Conservation (phyloP, 306 rosid species). For the Amphicarpaea edgeworthii region DNA sequence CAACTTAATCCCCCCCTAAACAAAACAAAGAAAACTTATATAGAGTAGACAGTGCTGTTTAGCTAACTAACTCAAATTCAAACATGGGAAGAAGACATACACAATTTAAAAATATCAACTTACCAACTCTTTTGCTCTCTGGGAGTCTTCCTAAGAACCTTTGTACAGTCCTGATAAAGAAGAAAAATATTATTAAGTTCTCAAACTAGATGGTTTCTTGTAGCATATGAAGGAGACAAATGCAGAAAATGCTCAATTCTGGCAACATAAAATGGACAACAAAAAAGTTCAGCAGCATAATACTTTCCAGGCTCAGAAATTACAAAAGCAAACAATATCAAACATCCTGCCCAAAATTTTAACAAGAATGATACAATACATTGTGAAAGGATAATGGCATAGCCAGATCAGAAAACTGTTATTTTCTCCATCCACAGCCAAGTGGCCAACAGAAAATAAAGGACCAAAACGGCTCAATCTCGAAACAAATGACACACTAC, state of each 20-base stretch:
- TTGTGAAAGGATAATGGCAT: not conserved
- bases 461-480: not conserved
- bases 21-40: too few relatives aligned
- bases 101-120: slow-evolving; percentile 46
- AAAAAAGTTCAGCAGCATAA: slow-evolving; percentile 24
- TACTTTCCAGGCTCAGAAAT: slow-evolving; percentile 29
- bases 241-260: slow-evolving; percentile 32
- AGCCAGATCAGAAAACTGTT: not conserved
- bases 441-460: not conserved
- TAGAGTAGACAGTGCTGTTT: slow-evolving; percentile 15
- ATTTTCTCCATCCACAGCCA: slow-evolving; percentile 9
- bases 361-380: not conserved
- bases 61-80: slow-evolving; percentile 29
- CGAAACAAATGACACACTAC: slow-evolving; percentile 8
- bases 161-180: slow-evolving; percentile 77
- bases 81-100: slow-evolving; percentile 5
- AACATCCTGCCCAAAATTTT: slow-evolving; percentile 7
- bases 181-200: slow-evolving; percentile 44
- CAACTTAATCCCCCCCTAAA: too few relatives aligned
- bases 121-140: slow-evolving; percentile 98
- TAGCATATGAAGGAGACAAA: not conserved
- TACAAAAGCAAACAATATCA: slow-evolving; percentile 25
- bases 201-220: slow-evolving; percentile 35
- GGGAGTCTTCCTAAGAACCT: slow-evolving; percentile 81
- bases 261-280: slow-evolving; percentile 13